Evolutionary conservation across 208 protist species (phyloP).

Genomic region (Zelonia costaricensis): DNA sequence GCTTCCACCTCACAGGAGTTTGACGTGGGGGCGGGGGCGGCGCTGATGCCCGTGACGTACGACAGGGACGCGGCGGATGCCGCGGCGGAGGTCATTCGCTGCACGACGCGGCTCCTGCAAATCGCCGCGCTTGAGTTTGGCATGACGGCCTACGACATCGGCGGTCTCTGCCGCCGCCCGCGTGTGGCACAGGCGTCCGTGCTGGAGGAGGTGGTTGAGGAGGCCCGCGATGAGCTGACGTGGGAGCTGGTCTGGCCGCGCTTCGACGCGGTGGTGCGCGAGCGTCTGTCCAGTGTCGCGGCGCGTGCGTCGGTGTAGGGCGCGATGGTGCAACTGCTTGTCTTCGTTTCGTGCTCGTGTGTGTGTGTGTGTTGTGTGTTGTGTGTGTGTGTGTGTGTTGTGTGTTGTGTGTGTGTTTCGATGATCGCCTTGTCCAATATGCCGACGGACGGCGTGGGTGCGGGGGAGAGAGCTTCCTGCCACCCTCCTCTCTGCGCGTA

Average conservation of each 20-base stretch:
- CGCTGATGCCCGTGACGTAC: constrained; percentile 16
- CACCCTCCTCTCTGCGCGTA: too few species aligned
- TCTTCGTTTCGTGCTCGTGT: too few species aligned
- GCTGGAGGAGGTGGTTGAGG: constrained; percentile 54
- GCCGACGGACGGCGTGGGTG: too few species aligned
- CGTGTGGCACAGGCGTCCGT: constrained; percentile 38
- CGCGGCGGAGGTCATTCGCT: constrained; percentile 45
- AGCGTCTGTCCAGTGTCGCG: background rate
- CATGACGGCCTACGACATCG: constrained; percentile 46
- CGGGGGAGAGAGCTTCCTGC: background rate
- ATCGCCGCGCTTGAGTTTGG: constrained; percentile 53
- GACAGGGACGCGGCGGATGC: constrained; percentile 32
- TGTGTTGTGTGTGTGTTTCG: too few species aligned
- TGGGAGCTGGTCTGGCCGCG: constrained; percentile 27
- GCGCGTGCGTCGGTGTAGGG: background rate
- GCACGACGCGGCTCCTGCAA: constrained; percentile 56
- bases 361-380: background rate
- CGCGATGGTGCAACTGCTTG: too few species aligned
- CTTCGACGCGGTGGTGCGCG: constrained; percentile 39
- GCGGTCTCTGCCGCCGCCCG: constrained; percentile 46
- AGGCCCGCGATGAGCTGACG: constrained; percentile 38
- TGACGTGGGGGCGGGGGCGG: too few species aligned
- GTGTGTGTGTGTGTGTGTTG: background rate
- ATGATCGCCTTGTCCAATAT: too few species aligned
- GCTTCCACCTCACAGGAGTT: too few species aligned